Evolutionary conservation across 305 asterid species (phyloP).

Genomic region (Fraxinus ornus): DNA sequence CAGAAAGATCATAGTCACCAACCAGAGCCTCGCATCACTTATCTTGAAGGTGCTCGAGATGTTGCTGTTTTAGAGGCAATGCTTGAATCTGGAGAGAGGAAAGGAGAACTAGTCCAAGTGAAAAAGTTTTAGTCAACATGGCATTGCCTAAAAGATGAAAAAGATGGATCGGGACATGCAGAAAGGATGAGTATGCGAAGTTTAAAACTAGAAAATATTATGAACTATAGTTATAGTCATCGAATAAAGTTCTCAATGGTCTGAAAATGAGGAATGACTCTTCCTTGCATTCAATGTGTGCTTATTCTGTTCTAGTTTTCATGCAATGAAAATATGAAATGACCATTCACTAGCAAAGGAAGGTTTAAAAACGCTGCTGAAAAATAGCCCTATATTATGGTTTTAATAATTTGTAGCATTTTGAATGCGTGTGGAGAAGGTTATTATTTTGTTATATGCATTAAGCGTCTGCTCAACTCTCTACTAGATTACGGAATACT

Average conservation of each 20-base stretch:
- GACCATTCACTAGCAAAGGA: too few species aligned
- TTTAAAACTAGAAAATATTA: background rate
- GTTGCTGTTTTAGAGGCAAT: slow-evolving; percentile 84
- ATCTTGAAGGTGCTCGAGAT: slow-evolving; percentile 74
- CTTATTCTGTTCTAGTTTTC: too few species aligned
- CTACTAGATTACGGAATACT: background rate
- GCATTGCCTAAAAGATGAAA: background rate
- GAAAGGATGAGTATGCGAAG: background rate
- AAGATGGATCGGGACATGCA: background rate
- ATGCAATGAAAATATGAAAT: too few species aligned
- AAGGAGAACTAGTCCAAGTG: slow-evolving; percentile 62
- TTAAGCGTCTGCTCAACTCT: background rate
- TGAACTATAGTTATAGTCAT: background rate
- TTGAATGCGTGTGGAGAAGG: background rate
- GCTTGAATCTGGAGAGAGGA: slow-evolving; percentile 80
- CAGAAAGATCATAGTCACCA: slow-evolving; percentile 54
- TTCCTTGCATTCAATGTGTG: background rate
- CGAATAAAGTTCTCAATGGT: background rate
- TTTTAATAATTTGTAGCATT: background rate
- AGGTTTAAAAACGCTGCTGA: too few species aligned
- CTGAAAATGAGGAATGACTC: background rate
- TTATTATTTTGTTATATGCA: too few species aligned
- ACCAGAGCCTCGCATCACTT: slow-evolving; percentile 66
- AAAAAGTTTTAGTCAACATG: slow-evolving; percentile 30
- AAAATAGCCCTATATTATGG: background rate